These are phyloP conservation scores for Diaporthe nobilis DNA, from an alignment of 2,329 filamentous ascomycete species.

Conservation along the genomic window DNA sequence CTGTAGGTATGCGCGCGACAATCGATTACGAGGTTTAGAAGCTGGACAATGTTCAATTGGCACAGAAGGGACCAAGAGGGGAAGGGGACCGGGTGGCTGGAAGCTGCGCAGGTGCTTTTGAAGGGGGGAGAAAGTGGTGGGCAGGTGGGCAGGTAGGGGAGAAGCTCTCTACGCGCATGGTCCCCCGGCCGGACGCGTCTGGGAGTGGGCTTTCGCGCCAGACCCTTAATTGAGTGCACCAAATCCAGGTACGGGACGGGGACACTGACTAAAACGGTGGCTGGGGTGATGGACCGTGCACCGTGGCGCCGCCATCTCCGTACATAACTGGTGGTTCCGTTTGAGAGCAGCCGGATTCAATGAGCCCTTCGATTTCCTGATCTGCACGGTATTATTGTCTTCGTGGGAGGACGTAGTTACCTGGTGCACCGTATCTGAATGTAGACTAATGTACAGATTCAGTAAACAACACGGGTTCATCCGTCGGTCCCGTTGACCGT, in stretches of 20 bases:
- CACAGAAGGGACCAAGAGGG: background rate
- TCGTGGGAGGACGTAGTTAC: background rate
- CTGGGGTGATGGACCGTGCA: constrained; percentile 19
- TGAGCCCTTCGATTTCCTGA: background rate
- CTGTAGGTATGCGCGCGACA: background rate
- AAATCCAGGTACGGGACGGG: background rate
- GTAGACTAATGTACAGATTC: background rate
- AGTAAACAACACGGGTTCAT: too few relatives aligned
- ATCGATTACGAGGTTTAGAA: background rate
- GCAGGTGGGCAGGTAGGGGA: constrained; percentile 22
- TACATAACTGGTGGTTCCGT: background rate
- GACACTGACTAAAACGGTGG: constrained; percentile 25
- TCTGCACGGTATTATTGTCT: background rate
- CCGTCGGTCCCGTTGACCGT: background rate
- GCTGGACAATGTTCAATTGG: background rate
- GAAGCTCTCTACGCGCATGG: constrained; percentile 36
- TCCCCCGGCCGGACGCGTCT: constrained; percentile 25
- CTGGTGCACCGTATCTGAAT: background rate
- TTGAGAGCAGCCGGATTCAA: background rate
- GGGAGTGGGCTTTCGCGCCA: constrained; percentile 36
- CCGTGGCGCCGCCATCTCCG: constrained; percentile 1
- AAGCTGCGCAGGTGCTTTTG: constrained; percentile 14
- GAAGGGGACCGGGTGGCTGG: constrained; percentile 1
- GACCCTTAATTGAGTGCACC: constrained; percentile 29
- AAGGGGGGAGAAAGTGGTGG: constrained; percentile 13